Conservation (phyloP, 1,139 yeast genomes). For the Saccharomycopsis hybrid region DNA sequence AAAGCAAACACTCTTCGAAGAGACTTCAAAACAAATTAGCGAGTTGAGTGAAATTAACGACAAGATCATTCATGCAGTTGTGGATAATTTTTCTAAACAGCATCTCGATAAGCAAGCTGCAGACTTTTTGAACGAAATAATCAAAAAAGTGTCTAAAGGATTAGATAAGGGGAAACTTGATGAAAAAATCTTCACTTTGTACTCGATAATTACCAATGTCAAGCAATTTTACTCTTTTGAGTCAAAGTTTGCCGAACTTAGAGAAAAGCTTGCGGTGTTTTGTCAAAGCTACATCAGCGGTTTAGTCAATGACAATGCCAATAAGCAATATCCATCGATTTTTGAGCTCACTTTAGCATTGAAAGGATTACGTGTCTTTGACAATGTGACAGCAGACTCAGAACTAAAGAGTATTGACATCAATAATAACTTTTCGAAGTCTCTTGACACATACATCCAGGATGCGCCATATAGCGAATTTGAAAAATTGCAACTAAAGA, state of each 20-base stretch:
- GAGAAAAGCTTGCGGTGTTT: background rate
- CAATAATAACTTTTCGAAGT: background rate
- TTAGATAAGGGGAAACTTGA: background rate
- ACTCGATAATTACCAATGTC: slow-evolving; percentile 1
- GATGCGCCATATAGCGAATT: no score
- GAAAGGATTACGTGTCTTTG: background rate
- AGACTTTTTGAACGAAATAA: background rate
- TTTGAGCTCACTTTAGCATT: background rate
- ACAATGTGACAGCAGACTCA: background rate
- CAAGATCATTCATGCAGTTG: background rate
- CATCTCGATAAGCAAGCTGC: slow-evolving; percentile 1
- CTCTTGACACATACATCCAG: no score
- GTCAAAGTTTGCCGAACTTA: background rate
- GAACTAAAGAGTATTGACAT: background rate
- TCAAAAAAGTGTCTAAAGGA: background rate
- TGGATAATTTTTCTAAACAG: slow-evolving; percentile 2
- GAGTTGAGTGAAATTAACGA: background rate
- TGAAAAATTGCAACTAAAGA: background rate
- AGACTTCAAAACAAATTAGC: background rate
- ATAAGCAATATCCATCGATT: background rate
- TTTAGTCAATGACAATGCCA: background rate
- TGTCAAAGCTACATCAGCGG: background rate
- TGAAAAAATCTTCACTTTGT: background rate
- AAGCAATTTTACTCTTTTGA: background rate
- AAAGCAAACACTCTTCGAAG: background rate